Evolutionary conservation across 257 asterid genomes (phyloP).

Genomic region (Primulina eburnea): DNA sequence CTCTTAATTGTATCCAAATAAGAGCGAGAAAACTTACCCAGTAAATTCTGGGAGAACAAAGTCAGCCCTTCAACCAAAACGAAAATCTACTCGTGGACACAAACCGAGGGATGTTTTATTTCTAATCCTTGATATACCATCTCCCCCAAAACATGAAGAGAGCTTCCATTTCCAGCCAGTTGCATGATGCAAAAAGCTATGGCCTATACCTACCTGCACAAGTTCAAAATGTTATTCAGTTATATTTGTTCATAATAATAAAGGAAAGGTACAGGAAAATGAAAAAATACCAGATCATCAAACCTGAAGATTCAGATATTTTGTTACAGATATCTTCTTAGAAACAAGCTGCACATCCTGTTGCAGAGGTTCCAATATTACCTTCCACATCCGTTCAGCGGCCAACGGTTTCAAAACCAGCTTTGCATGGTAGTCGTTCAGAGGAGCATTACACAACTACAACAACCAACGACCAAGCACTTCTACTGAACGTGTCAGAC

Average conservation of each 20-base stretch:
- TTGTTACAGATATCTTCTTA: conserved; percentile 83
- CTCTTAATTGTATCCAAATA: not conserved
- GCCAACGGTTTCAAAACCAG: conserved; percentile 90
- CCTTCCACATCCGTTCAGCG: conserved; percentile 75
- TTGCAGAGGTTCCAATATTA: conserved; percentile 74
- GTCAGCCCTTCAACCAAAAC: conserved; percentile 97
- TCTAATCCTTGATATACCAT: conserved; percentile 71
- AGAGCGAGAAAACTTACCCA: conserved; percentile 52
- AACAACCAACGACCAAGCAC: conserved; percentile 28
- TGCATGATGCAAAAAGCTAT: conserved; percentile 80
- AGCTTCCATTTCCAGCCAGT: conserved; percentile 99
- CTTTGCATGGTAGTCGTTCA: conserved; percentile 84
- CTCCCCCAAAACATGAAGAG: conserved; percentile 77
- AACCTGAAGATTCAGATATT: conserved; percentile 93
- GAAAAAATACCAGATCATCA: conserved; percentile 19
- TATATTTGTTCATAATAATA: conserved; percentile 10
- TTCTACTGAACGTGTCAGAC: not conserved
- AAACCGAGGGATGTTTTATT: conserved; percentile 87
- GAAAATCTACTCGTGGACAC: conserved; percentile 89
- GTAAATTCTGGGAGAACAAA: conserved; percentile 85
- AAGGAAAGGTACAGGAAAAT: not conserved
- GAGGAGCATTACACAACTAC: conserved; percentile 75
- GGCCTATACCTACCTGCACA: conserved; percentile 90
- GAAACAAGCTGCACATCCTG: conserved; percentile 94
- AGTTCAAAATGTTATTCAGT: conserved; percentile 3